Base-by-base conservation (phyloP, 1,284 basidiomycete genomes). In the Ustilago cynodontis region DNA sequence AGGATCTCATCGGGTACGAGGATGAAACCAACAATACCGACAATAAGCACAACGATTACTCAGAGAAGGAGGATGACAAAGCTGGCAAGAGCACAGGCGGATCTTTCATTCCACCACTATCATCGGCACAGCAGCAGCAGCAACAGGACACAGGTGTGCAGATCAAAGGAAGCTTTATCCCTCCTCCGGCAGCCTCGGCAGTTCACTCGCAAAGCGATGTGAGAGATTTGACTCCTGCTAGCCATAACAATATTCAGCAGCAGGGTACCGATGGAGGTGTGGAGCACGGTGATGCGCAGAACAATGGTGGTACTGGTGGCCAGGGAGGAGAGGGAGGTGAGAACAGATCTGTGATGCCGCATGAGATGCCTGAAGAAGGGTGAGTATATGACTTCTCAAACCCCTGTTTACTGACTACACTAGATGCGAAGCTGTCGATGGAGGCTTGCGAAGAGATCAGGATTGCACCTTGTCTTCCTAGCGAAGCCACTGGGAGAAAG, bases 321-420 rank as follows among this genome's bases (percentile, higher is more conserved):
- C 26, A 28, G 8, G 54, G 51, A 22, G 47, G 49, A 18, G 54
- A 60, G 26, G 53, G 59, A 14, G 52, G 54, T 7, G 59, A 52
- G 26, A 55, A 68, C 79, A 90, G 92, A 57, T 90, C 90, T 22
- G 89, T 95, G 28, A 90, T 93, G 62, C 94, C 94, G 14, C 94
- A 93, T 58, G 95, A 98, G 87, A 96, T 95, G 94, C 95, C 95
- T 87, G 95, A 98, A 85, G 95, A 97, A 93, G 95, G 95, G 95
- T 97, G 90, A 94, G 95, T 90, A 63, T 28, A 31, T 49, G 24
- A n/a, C n/a, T 22, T 49, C 16, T 11, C 47, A 9, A 41, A 13
- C 2, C 2, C 29, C 26, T 39, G n/a, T n/a, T 24, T 22, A 33
- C 57, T 65, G 33, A 66, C 58, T 22, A 22, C 20, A 1, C n/a